Conservation (phyloP, 2,329 filamentous ascomycete species). For the Magnaporthiopsis incrustans region DNA sequence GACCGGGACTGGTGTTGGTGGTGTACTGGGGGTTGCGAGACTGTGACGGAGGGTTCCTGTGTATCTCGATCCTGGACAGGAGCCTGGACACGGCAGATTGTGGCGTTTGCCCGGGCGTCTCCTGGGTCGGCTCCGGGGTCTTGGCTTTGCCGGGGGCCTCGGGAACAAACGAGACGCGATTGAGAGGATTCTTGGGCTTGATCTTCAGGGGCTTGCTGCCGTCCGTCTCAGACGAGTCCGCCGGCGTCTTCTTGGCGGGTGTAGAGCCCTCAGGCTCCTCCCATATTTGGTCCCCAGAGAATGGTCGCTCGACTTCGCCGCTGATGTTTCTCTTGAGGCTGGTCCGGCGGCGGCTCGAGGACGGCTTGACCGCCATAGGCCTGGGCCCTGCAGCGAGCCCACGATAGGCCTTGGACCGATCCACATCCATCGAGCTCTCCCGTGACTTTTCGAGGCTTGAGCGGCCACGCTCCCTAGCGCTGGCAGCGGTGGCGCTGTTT, state of each 20-base stretch:
- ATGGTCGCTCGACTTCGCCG: constrained; percentile 57
- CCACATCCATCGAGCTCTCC: constrained; percentile 9
- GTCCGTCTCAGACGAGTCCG: not conserved
- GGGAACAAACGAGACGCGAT: constrained; percentile 47
- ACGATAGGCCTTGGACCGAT: constrained; percentile 31
- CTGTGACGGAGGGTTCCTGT: constrained; percentile 75
- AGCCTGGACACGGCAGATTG: constrained; percentile 24
- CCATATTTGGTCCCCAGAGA: constrained; percentile 76
- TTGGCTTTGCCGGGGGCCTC: constrained; percentile 26
- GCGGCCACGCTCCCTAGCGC: constrained; percentile 17
- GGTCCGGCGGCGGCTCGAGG: constrained; percentile 45
- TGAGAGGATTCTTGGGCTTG: constrained; percentile 58
- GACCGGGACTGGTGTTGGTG: constrained; percentile 52
- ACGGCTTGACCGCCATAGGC: constrained; percentile 19
- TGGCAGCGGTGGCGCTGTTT: constrained; percentile 13
- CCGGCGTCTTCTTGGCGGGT: constrained; percentile 17
- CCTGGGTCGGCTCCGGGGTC: not conserved
- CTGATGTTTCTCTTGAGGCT: constrained; percentile 64
- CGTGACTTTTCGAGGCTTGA: constrained; percentile 25
- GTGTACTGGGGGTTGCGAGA: constrained; percentile 76
- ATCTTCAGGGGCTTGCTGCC: constrained; percentile 40
- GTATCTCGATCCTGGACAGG: constrained; percentile 52
- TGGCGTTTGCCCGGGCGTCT: not conserved
- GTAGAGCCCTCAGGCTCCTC: constrained; percentile 65
- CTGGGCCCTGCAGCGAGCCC: constrained; percentile 25